Evolutionary conservation across 208 protist genomes (phyloP).

Genomic region (Leishmania tropica): DNA sequence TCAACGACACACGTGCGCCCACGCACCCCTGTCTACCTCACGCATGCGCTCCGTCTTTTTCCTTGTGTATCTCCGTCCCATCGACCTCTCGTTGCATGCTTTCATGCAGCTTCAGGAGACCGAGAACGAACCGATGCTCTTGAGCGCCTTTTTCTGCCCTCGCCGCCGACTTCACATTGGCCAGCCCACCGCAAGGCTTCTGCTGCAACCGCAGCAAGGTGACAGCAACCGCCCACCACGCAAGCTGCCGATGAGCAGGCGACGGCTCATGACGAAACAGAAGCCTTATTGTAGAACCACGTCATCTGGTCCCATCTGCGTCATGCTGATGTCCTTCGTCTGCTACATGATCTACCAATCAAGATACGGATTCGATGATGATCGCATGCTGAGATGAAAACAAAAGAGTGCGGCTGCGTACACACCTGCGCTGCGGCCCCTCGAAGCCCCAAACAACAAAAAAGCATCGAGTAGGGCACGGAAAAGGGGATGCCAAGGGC

Average conservation of each 20-base stretch:
- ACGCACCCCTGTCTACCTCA: neutral
- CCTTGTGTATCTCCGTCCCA: neutral
- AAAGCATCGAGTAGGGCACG: neutral
- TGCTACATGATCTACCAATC: conserved; percentile 36
- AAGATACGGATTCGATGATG: conserved; percentile 22
- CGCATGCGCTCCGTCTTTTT: neutral
- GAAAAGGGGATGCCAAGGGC: neutral
- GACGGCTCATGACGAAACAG: conserved; percentile 44
- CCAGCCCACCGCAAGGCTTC: neutral
- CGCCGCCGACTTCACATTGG: neutral
- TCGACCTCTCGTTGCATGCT: neutral
- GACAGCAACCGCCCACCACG: neutral
- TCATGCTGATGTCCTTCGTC: conserved; percentile 46
- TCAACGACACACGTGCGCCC: neutral
- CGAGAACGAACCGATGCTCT: neutral
- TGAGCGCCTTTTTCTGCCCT: neutral
- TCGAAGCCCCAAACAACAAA: neutral
- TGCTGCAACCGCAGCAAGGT: neutral
- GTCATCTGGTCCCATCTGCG: conserved; percentile 40
- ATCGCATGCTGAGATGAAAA: conserved; percentile 26
- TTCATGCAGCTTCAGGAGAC: neutral
- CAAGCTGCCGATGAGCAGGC: conserved; percentile 59
- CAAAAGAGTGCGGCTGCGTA: neutral
- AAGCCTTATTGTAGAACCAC: conserved; percentile 35
- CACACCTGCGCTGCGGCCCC: neutral